Base-by-base conservation (phyloP, 2,329 filamentous ascomycete genomes). In the Colletotrichum orchidophilum region DNA sequence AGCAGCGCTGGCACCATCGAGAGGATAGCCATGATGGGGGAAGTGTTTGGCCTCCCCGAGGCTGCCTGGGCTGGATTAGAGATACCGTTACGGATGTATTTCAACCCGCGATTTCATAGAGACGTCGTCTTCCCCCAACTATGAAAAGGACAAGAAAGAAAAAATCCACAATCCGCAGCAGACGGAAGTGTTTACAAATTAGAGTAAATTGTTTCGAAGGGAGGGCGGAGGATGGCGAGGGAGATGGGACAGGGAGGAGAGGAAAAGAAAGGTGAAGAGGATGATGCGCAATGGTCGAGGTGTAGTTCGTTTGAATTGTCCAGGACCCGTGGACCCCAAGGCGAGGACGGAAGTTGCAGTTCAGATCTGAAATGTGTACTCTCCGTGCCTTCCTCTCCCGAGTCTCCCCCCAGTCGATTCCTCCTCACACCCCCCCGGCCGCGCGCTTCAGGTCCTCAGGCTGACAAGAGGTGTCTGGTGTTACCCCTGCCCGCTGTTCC, bases 1-100 rank as follows among this genome's bases (percentile, higher is more conserved):
- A 78, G 73, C 63, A 80, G 74, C 72, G 72, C 68, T 55, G 76
- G 73, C 75, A 77, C 66, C 64, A 55, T 68, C 62, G 74, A 63
- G 21, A 71, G 64, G 61, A 70, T 35, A 59, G 73, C 73, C 73
- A 74, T 74, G 67, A 63, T 63, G 63, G 62, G 72, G 70, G 55
- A 64, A 70, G 54, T 50, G 63, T 66, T 35, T 61, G 61, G 71
- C 72, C 70, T 73, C 66, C 66, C 66, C 70, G 42, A 59, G 62
- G 72, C 72, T 55, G 70, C 33, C 67, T 61, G 57, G 26, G 66
- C 21, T 57, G 42, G 24, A 59, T 70, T 57, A 61, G 66, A 27
- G 27, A 64, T 33, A 27, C 33, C 54, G 55, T 52, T 70, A 53
- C n/a, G 27, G 57, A 50, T 42, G 54, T 53, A 24, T 11, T 57